Percentiles rank a stretch among this genome's conserved stretches.
Evolutionary conservation across 1,139 yeast genomes (phyloP).

Genomic region (Komagataea norvegica): DNA sequence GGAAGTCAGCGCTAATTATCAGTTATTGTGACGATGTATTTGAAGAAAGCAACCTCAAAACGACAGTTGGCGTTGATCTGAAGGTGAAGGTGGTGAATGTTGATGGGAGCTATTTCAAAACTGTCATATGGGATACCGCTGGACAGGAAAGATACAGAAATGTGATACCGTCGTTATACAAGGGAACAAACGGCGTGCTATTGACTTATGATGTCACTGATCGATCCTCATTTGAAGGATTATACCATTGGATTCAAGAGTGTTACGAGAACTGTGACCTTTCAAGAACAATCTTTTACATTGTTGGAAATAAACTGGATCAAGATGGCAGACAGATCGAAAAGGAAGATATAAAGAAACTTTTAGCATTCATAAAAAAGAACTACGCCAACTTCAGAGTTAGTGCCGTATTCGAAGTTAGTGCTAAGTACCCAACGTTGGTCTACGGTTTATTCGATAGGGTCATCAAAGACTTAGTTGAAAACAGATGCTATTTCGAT

Average conservation of each 20-base stretch:
- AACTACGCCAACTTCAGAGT: conserved; percentile 24
- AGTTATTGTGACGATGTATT: conserved; percentile 35
- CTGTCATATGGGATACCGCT: conserved; percentile 56
- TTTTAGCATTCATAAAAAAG: conserved; percentile 20
- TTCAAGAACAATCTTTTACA: conserved; percentile 31
- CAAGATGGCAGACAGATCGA: conserved; percentile 25
- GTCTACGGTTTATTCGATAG: conserved; percentile 25
- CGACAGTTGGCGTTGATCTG: conserved; percentile 63
- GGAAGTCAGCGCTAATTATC: conserved; percentile 39
- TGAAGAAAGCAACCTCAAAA: conserved; percentile 26
- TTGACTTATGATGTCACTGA: conserved; percentile 59
- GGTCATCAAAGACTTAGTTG: conserved; percentile 24
- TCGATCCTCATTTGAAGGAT: conserved; percentile 46
- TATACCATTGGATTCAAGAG: conserved; percentile 40
- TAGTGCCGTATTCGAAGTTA: conserved; percentile 31
- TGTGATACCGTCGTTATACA: conserved; percentile 54
- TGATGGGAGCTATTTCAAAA: conserved; percentile 52
- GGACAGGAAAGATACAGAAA: conserved; percentile 59
- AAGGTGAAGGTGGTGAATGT: conserved; percentile 57
- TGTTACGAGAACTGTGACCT: conserved; percentile 33
- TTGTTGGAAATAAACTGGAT: conserved; percentile 42
- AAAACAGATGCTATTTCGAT: conserved; percentile 26
- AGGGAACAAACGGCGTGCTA: conserved; percentile 61
- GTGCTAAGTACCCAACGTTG: conserved; percentile 27
- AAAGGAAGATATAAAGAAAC: conserved; percentile 25